Base-by-base conservation (phyloP, 495 filamentous ascomycete genomes). In the Patellaria atrata region DNA sequence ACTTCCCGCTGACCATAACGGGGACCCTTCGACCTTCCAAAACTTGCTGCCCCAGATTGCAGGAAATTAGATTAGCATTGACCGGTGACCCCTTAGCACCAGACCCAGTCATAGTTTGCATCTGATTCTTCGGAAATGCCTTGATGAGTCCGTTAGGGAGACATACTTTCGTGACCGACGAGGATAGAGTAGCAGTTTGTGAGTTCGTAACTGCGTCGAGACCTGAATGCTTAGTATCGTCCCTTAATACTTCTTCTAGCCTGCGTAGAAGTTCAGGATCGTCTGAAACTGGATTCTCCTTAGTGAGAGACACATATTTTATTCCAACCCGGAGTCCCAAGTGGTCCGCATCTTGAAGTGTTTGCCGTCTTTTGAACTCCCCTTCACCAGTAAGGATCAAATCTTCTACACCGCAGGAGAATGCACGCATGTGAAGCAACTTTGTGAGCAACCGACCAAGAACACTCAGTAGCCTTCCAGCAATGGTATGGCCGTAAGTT, bases 391-490 rank as follows among this genome's bases (percentile, higher is more conserved):
- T 99, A 32, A 96, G 70, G 15, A 76, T 65, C 42, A 99, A 68
- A 66, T 99, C 91, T 46, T 96, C 91, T 60, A 99, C 92, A 45
- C 91, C 91, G 58, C 91, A 99, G 40, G 79, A 85, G 53, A 94
- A 94, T 0, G 83, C 91, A 18, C 85, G 67, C 77, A 94, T 93
- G 52, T 84, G 78, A 33, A 96, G 66, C 44, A 85, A 78, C 35
- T 83, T 77, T 1, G 87, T 99, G 35, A 96, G 58, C 17, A 99
- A 69, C 21, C 91, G 71, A 32, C 89, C 89, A 29, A 96, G 63
- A 45, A 91, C 75, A 60, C 83, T 84, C 28, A 99, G 70, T 1
- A 94, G 61, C 49, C 77, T 79, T 19, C 85, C 86, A 14, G 91
- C 87, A 37, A 72, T 63, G 13, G 73, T 76, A 35, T 87, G 82